Evolutionary conservation across 495 filamentous ascomycete species (phyloP), one percentile per base, ranked within the genome.

Genomic region (Platismatia glauca): DNA sequence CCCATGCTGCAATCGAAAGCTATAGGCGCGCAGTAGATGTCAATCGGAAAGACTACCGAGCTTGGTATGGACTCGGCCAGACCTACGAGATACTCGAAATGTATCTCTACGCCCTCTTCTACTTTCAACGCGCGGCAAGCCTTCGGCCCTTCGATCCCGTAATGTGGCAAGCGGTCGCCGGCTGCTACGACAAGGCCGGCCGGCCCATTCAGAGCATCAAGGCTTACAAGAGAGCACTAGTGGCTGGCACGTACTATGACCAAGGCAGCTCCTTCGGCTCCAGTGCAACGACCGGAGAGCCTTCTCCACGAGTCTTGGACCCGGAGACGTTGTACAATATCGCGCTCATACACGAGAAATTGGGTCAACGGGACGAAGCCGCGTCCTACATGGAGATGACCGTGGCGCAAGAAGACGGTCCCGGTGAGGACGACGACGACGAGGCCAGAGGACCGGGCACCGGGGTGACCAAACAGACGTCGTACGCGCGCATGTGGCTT

Each of bases 61-160:
- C 95, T 20, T 99, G 95, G 95, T 97, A 97, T 71, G 94, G 95
- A 58, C 79, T 99, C 1, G 95, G 95, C 8, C 93, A 97, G 70
- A 94, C 93, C 0, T 99, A 99, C 68, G 95, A 99, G 71, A 86
- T 99, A 33, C 82, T 99, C 11, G 95, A 97, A 72, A 97, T 97
- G 91, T 89, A 95, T 67, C 87, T 90, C 62, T 99, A 99, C 72
- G 89, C 92, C 7, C 78, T 97, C 1, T 97, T 91, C 81, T 99
- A 99, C 74, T 97, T 94, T 77, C 93, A 99, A 68, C 90, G 92
- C 57, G 94, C 94, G 1, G 93, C 95, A 1, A 89, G 89, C 13
- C 79, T 97, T 5, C 82, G 89, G 12, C 90, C 94, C 1, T 95
- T 90, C 78, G 95, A 99, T 67, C 87, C 90, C 0, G 96, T 96